Conservation (phyloP, 2,329 filamentous ascomycete species). For the Cryphonectria radicalis region DNA sequence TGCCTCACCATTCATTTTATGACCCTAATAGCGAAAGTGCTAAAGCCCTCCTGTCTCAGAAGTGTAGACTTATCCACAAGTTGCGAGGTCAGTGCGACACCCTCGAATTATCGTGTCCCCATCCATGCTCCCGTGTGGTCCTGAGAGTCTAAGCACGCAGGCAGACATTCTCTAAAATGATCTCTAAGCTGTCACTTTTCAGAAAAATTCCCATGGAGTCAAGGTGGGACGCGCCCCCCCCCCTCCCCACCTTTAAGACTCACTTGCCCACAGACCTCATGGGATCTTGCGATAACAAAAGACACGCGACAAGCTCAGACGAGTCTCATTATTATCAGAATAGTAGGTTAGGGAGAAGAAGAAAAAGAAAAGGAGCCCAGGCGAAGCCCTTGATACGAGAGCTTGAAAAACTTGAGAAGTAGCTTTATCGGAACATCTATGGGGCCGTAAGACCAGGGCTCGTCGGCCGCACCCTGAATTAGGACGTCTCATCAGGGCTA, state of each 20-base stretch:
- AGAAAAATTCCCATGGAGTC: neutral
- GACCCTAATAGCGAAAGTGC: neutral
- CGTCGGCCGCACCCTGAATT: neutral
- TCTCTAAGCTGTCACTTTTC: neutral
- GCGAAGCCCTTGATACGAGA: neutral
- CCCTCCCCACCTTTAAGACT: neutral
- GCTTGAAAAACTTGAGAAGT: neutral
- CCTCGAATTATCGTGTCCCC: slow-evolving; percentile 4
- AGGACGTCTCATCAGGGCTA: neutral
- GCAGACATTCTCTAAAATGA: neutral
- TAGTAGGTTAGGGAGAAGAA: neutral
- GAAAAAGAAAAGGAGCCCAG: neutral
- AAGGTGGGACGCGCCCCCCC: neutral
- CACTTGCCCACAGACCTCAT: neutral
- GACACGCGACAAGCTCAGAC: neutral
- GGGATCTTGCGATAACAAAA: neutral
- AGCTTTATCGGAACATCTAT: neutral
- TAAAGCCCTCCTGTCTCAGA: slow-evolving; percentile 7
- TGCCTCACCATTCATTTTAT: neutral
- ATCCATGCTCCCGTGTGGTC: neutral
- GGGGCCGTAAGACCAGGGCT: neutral
- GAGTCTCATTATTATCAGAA: neutral
- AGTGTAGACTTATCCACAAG: slow-evolving; percentile 6
- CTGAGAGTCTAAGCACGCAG: neutral
- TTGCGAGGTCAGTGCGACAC: slow-evolving; percentile 7